Percentiles rank a stretch among this genome's conserved stretches.
Evolutionary conservation across 2,329 filamentous ascomycete genomes (phyloP).

Genomic region (Myriangium duriaei): DNA sequence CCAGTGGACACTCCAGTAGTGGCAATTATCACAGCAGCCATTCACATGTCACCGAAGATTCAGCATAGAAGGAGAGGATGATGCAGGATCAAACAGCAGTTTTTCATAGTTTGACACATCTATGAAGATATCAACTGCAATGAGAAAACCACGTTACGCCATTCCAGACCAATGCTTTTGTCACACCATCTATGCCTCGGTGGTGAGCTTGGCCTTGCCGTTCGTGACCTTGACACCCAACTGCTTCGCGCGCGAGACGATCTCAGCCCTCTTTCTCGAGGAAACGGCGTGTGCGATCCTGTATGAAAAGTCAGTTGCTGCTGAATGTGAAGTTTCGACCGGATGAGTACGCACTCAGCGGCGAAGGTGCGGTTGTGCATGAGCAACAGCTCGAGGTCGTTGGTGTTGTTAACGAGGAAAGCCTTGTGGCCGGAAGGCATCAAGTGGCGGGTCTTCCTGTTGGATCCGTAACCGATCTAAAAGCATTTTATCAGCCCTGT

Average conservation of each 20-base stretch:
- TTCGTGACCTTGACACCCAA: conserved; percentile 99
- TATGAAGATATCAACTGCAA: conserved; percentile 8
- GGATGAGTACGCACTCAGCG: conserved; percentile 65
- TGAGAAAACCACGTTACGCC: conserved; percentile 10
- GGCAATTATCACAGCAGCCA: no score
- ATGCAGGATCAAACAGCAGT: conserved; percentile 7
- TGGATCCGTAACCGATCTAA: conserved; percentile 96
- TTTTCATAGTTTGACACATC: conserved; percentile 9
- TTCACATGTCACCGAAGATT: neutral
- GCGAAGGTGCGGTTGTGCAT: conserved; percentile 99
- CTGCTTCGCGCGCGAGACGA: conserved; percentile 93
- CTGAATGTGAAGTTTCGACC: neutral
- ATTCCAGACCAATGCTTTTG: conserved; percentile 10
- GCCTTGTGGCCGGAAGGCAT: conserved; percentile 99
- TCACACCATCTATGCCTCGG: conserved; percentile 51
- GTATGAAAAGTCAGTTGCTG: conserved; percentile 29
- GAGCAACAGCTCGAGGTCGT: conserved; percentile 91
- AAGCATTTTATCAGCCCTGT: conserved; percentile 4
- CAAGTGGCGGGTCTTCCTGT: conserved; percentile 99
- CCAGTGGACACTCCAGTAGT: no score
- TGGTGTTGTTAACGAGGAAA: conserved; percentile 95
- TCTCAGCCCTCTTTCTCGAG: conserved; percentile 96
- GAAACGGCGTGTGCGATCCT: conserved; percentile 98
- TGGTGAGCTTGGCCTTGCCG: conserved; percentile 96
- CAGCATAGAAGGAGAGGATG: conserved; percentile 7